These are phyloP conservation scores for Cicer judaicum DNA, from an alignment of 306 rosid genomes.

Conservation along the genomic window DNA sequence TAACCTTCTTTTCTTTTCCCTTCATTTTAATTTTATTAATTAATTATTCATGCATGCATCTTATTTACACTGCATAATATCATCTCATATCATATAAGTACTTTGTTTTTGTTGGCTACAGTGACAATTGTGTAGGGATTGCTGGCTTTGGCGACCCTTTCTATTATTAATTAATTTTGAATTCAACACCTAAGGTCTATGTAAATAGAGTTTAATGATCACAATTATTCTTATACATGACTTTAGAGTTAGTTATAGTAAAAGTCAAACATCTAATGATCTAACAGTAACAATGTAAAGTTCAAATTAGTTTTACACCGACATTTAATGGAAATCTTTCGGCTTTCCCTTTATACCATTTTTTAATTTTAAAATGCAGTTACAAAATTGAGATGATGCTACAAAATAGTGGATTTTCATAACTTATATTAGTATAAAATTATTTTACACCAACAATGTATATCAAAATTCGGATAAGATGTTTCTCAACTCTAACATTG, in stretches of 20 bases:
- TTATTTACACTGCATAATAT: neutral
- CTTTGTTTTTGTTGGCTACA: neutral
- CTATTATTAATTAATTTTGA: neutral
- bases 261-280: no score
- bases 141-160: neutral
- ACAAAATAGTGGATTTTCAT: neutral
- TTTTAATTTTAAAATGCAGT: no score
- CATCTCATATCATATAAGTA: neutral
- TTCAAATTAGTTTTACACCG: no score
- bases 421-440: no score
- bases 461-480: neutral
- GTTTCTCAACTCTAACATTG: neutral
- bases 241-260: no score
- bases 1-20: neutral
- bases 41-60: slow-evolving; percentile 32
- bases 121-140: neutral
- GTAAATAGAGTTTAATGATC: no score
- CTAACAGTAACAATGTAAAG: no score
- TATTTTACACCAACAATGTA: no score
- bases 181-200: neutral
- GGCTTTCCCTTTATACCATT: no score
- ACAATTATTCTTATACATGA: no score
- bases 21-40: neutral
- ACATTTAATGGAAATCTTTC: no score
- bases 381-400: neutral